These are phyloP conservation scores for Ceratobasidium papillatum DNA, from an alignment of 1,284 basidiomycete species.

Conservation along the genomic window DNA sequence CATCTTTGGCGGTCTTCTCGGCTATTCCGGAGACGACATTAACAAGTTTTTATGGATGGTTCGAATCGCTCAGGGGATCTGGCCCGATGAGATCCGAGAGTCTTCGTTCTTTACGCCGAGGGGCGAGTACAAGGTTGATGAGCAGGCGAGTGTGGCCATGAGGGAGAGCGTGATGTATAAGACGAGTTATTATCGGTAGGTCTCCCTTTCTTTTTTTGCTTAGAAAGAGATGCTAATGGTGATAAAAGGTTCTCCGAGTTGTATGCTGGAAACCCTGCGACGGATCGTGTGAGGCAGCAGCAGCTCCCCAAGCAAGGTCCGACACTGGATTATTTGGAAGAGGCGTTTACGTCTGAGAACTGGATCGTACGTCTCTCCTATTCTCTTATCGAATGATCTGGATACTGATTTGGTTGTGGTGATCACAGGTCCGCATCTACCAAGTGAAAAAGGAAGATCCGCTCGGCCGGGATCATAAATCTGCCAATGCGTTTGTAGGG, in stretches of 20 bases:
- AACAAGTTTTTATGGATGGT: conserved; percentile 99
- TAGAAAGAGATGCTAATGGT: neutral
- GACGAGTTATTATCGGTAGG: conserved; percentile 92
- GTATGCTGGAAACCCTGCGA: conserved; percentile 76
- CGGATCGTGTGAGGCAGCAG: conserved; percentile 87
- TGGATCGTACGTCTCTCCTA: conserved; percentile 81
- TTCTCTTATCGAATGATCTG: neutral
- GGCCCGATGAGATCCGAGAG: conserved; percentile 98
- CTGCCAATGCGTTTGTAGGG: conserved; percentile 81
- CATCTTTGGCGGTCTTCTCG: conserved; percentile 96
- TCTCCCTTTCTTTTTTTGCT: conserved; percentile 42
- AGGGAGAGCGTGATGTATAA: conserved; percentile 98
- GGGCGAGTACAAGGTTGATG: conserved; percentile 95
- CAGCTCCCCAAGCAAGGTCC: conserved; percentile 75
- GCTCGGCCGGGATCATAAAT: conserved; percentile 87
- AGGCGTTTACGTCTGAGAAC: conserved; percentile 97
- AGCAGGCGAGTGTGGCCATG: conserved; percentile 89
- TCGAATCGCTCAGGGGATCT: conserved; percentile 96
- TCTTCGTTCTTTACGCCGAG: conserved; percentile 92
- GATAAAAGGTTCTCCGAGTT: conserved; percentile 74
- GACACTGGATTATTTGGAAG: conserved; percentile 87
- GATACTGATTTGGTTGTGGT: conserved; percentile 21
- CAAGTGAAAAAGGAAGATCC: conserved; percentile 94
- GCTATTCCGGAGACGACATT: conserved; percentile 98
- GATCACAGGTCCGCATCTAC: conserved; percentile 87